Conservation (phyloP, 2,329 filamentous ascomycete species). For the Ceratocystis harringtonii region DNA sequence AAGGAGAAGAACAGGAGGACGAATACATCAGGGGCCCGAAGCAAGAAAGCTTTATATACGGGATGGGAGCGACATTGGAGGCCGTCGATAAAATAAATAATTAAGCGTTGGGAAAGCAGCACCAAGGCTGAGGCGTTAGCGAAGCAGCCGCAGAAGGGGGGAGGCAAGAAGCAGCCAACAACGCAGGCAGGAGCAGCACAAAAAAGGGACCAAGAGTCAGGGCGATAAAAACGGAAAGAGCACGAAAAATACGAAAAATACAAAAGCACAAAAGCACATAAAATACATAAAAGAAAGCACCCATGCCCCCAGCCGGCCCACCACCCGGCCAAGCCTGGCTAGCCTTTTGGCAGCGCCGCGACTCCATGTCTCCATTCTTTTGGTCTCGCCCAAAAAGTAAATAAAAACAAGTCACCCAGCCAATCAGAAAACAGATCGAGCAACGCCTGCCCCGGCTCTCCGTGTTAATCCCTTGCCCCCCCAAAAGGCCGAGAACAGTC, state of each 20-base stretch:
- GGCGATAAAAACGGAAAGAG: neutral
- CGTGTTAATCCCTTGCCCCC: neutral
- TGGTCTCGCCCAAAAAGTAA: neutral
- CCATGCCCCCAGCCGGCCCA: neutral
- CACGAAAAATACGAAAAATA: neutral
- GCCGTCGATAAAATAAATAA: neutral
- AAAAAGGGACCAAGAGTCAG: neutral
- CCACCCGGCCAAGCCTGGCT: neutral
- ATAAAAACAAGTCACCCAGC: neutral
- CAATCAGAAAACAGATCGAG: too few relatives aligned
- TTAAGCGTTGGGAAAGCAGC: neutral
- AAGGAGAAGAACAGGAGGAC: slow-evolving; percentile 1
- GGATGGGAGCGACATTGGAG: neutral
- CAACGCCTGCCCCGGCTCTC: neutral
- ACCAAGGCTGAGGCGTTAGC: slow-evolving; percentile 4
- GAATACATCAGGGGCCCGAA: neutral
- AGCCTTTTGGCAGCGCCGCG: neutral
- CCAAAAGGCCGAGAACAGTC: neutral
- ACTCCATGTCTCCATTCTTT: neutral
- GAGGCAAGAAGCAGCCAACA: neutral
- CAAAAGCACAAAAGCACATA: neutral
- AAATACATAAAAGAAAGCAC: neutral
- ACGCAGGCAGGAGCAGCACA: neutral
- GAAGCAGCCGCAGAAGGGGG: neutral
- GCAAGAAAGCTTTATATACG: slow-evolving; percentile 4